Conservation (phyloP, 2,329 filamentous ascomycete species). For the Rasamsonia emersonii region DNA sequence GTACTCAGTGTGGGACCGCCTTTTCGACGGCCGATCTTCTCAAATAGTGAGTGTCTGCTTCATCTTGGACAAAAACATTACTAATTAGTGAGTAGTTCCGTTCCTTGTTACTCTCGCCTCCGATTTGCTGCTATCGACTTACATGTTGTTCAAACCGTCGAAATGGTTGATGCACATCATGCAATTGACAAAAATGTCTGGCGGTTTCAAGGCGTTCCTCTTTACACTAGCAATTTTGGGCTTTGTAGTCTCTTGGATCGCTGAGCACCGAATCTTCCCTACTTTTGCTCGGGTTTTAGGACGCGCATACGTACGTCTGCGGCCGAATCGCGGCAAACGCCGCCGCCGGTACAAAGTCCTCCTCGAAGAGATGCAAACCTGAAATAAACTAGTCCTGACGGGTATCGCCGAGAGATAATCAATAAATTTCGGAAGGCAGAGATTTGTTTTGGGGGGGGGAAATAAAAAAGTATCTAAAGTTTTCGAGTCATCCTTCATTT, state of each 20-base stretch:
- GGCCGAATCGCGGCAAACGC: conserved; percentile 57
- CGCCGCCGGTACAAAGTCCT: conserved; percentile 85
- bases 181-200: conserved; percentile 72
- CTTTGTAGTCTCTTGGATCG: conserved; percentile 59
- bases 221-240: conserved; percentile 61
- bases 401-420: no score
- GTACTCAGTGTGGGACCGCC: conserved; percentile 86
- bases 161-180: conserved; percentile 63
- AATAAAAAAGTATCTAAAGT: no score
- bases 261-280: conserved; percentile 64
- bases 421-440: no score
- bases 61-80: conserved; percentile 5
- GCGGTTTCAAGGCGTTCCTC: conserved; percentile 64
- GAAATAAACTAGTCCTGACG: conserved; percentile 10
- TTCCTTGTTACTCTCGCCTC: conserved; percentile 70
- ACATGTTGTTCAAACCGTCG: conserved; percentile 73
- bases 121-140: conserved; percentile 58
- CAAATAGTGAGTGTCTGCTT: conserved; percentile 58
- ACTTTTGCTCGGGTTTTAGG: conserved; percentile 61
- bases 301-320: conserved; percentile 47
- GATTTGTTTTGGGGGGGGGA: no score
- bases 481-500: no score
- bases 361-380: conserved; percentile 53
- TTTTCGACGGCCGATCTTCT: conserved; percentile 69
- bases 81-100: conserved; percentile 51